A percentile compares a stretch with the other conserved stretches of the same genome.
Evolutionary conservation across 345 rosid species (phyloP).

Genomic region (Lepidium aucheri): DNA sequence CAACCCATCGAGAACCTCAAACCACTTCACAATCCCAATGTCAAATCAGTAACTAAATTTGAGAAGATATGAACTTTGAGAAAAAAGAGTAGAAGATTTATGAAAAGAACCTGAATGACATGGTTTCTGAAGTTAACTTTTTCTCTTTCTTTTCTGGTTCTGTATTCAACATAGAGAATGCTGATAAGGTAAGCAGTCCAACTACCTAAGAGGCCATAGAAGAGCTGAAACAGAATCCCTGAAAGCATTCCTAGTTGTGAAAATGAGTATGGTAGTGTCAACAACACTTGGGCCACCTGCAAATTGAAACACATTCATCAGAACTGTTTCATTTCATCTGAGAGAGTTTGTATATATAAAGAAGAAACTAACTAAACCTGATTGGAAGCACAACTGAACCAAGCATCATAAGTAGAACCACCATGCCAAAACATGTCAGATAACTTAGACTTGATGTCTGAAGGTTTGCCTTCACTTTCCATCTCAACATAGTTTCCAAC

Average conservation of each 20-base stretch:
- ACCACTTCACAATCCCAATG: slow-evolving; percentile 48
- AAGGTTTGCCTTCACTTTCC: slow-evolving; percentile 71
- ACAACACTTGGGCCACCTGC: slow-evolving; percentile 99
- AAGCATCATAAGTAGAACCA: slow-evolving; percentile 94
- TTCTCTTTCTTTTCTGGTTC: slow-evolving; percentile 93
- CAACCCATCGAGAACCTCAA: slow-evolving; percentile 97
- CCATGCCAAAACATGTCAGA: slow-evolving; percentile 91
- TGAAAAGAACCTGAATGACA: slow-evolving; percentile 66
- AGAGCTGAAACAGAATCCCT: slow-evolving; percentile 87
- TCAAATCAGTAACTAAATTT: too few species aligned
- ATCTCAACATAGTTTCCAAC: slow-evolving; percentile 91
- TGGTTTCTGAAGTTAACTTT: slow-evolving; percentile 97
- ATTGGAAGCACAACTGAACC: slow-evolving; percentile 98
- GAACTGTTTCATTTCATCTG: neutral
- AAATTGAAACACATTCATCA: neutral
- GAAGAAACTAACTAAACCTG: slow-evolving; percentile 35
- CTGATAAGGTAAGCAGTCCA: slow-evolving; percentile 99
- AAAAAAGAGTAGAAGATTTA: neutral
- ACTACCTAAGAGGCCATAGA: slow-evolving; percentile 87
- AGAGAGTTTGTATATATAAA: neutral
- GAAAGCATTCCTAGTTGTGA: slow-evolving; percentile 98
- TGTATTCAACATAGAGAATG: slow-evolving; percentile 86
- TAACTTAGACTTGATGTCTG: slow-evolving; percentile 48
- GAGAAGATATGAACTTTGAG: neutral
- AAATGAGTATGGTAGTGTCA: slow-evolving; percentile 94